Evolutionary conservation across 306 rosid species (phyloP).

Genomic region (Lathyrus aphaca): DNA sequence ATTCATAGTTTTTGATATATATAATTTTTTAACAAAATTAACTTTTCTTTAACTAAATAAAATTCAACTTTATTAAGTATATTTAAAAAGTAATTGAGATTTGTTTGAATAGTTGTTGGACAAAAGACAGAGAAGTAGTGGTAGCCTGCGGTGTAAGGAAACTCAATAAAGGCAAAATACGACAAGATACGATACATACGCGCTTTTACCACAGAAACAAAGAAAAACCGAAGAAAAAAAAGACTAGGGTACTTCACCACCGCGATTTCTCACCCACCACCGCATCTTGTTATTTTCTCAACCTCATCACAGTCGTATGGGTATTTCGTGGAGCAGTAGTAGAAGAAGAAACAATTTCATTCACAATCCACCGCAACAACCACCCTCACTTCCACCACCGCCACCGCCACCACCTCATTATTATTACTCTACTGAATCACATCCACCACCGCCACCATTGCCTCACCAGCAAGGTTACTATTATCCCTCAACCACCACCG

Average conservation of each 20-base stretch:
- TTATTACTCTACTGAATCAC: slow-evolving; percentile 43
- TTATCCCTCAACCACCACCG: slow-evolving; percentile 38
- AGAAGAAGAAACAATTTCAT: slow-evolving; percentile 56
- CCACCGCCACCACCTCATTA: slow-evolving; percentile 48
- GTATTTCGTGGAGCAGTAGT: slow-evolving; percentile 67
- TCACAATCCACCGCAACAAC: slow-evolving; percentile 50
- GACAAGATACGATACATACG: too few relatives aligned
- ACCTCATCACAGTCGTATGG: slow-evolving; percentile 41
- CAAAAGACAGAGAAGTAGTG: too few relatives aligned
- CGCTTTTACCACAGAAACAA: too few relatives aligned
- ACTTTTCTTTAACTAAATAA: too few relatives aligned
- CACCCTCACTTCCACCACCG: slow-evolving; percentile 43
- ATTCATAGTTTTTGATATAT: too few relatives aligned
- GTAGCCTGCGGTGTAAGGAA: too few relatives aligned
- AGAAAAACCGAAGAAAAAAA: background rate
- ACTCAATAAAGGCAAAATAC: too few relatives aligned
- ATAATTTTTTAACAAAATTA: too few relatives aligned
- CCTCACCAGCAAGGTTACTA: slow-evolving; percentile 46
- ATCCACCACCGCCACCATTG: slow-evolving; percentile 40
- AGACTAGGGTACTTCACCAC: background rate
- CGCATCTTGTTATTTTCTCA: background rate
- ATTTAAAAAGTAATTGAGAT: too few relatives aligned
- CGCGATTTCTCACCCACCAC: slow-evolving; percentile 11
- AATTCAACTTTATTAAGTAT: too few relatives aligned
- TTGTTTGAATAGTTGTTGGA: too few relatives aligned